phyloP scores from a whole-genome alignment of 805 yeast genomes.

The Nakazawaea holstii region DNA sequence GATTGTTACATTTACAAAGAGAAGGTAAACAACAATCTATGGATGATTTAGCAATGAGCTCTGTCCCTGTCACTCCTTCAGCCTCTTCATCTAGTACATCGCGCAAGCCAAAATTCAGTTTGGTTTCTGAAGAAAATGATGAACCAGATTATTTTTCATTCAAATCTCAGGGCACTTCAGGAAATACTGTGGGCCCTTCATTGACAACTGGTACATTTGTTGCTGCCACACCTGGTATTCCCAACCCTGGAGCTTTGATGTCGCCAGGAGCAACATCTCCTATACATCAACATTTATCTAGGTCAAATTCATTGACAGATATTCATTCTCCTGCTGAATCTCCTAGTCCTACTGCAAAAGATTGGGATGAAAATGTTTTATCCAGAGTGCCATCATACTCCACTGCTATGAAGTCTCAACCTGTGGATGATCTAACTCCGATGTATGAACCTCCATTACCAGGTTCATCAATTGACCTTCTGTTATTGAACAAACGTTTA shows the following conservation, averaged over 20 bases:
- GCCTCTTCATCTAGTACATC: slow-evolving; percentile 10
- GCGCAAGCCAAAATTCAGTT: slow-evolving; percentile 24
- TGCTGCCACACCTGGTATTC: slow-evolving; percentile 8
- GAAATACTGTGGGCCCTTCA: slow-evolving; percentile 18
- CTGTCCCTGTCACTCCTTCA: slow-evolving; percentile 7
- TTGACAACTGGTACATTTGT: slow-evolving; percentile 16
- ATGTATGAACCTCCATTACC: slow-evolving; percentile 53
- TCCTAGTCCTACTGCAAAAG: slow-evolving; percentile 14
- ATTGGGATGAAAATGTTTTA: slow-evolving; percentile 39
- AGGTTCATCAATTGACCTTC: slow-evolving; percentile 30
- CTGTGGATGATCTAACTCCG: slow-evolving; percentile 59
- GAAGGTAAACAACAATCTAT: slow-evolving; percentile 29
- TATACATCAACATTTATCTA: slow-evolving; percentile 46
- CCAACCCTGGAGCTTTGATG: slow-evolving; percentile 14
- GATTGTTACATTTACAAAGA: slow-evolving; percentile 45
- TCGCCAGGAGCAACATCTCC: slow-evolving; percentile 48
- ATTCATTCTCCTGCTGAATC: slow-evolving; percentile 7
- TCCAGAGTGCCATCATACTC: slow-evolving; percentile 81
- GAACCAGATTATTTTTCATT: slow-evolving; percentile 30
- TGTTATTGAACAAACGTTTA: slow-evolving; percentile 25
- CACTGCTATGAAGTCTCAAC: slow-evolving; percentile 61
- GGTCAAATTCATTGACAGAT: slow-evolving; percentile 45
- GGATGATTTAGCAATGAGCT: slow-evolving; percentile 5
- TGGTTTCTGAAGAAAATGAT: slow-evolving; percentile 18
- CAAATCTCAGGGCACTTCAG: not conserved